Evolutionary conservation across 805 yeast species (phyloP).

Genomic region (Kazachstania kunashirensis): DNA sequence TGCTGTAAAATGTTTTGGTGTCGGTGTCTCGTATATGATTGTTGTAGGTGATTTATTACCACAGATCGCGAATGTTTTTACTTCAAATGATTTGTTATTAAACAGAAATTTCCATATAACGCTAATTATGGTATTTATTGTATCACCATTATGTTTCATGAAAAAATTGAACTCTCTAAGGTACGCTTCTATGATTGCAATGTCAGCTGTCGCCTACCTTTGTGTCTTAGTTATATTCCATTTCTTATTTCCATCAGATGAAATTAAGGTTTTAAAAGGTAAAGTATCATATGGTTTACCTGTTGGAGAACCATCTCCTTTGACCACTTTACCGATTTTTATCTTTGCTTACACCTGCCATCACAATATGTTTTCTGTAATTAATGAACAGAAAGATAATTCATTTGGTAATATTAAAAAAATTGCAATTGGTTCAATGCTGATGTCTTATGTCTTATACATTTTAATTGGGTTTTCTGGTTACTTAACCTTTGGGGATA

Average conservation of each 20-base stretch:
- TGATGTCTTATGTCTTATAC: conserved; percentile 53
- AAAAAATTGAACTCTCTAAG: conserved; percentile 72
- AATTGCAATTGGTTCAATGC: conserved; percentile 46
- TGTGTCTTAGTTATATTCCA: conserved; percentile 67
- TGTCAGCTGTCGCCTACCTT: conserved; percentile 71
- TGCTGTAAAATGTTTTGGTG: conserved; percentile 64
- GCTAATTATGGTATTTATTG: conserved; percentile 38
- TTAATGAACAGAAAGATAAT: conserved; percentile 64
- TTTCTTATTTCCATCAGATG: conserved; percentile 32
- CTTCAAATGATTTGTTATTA: conserved; percentile 29
- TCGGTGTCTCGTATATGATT: conserved; percentile 55
- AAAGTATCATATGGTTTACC: conserved; percentile 42
- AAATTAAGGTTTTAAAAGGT: conserved; percentile 34
- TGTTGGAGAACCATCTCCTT: conserved; percentile 35
- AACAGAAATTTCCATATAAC: conserved; percentile 55
- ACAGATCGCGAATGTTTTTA: conserved; percentile 32
- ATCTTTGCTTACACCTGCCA: conserved; percentile 95
- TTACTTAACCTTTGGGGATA: conserved; percentile 76
- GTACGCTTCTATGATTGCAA: conserved; percentile 76
- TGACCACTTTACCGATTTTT: conserved; percentile 78
- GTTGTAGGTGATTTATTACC: conserved; percentile 68
- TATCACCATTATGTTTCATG: conserved; percentile 53
- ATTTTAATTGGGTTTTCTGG: conserved; percentile 71
- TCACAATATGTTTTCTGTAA: conserved; percentile 84
- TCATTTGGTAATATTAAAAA: conserved; percentile 37